Evolutionary conservation across 208 protist species (phyloP), one percentile per base, ranked within the genome.

Genomic region (Naegleria fowleri): DNA sequence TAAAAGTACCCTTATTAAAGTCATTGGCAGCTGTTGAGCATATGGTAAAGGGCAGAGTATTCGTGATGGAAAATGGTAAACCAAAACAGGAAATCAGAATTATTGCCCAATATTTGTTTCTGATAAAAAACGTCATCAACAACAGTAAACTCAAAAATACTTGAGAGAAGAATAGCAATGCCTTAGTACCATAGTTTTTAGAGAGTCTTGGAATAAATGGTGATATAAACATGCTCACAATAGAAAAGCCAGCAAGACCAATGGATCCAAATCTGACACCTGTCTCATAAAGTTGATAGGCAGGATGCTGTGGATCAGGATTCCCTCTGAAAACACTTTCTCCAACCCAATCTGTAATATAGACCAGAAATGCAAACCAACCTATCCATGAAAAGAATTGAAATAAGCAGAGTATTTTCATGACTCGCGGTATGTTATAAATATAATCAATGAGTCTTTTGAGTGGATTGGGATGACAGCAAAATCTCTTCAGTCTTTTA

Each of bases 361-460:
- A 90, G 6, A 90, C 25, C 2, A 90, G 36, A 15, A 76, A 90
- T 7, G 88, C 6, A 38, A 90, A 90, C 88, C 88, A 90, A 13
- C 41, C 88, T 13, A 90, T 43, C 88, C 88, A 90, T 29, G 40
- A 15, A 38, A 90, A 90, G 51, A 90, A 90, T 22, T 90, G 38
- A 58, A 76, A 51, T 16, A 90, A 0, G 36, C 88, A 90, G 5
- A 90, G 5, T 36, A 15, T 29, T 22, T 38, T 58, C 75, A 90
- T 84, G 9, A 29, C 6, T 25, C 16, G 75, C 58, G 88, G 88
- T 9, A 90, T 16, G 9, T 67, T 40, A 5, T 39, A 85, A 40
- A 90, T 51, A 29, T 29, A 29, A 22, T 51, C 11, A 59, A 59
- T 16, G 13, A 90, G 4, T 29, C 36, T 51, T 16, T 51, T 16